Conservation (phyloP, 2,329 filamentous ascomycete genomes). For the Cladophialophora yegresii region DNA sequence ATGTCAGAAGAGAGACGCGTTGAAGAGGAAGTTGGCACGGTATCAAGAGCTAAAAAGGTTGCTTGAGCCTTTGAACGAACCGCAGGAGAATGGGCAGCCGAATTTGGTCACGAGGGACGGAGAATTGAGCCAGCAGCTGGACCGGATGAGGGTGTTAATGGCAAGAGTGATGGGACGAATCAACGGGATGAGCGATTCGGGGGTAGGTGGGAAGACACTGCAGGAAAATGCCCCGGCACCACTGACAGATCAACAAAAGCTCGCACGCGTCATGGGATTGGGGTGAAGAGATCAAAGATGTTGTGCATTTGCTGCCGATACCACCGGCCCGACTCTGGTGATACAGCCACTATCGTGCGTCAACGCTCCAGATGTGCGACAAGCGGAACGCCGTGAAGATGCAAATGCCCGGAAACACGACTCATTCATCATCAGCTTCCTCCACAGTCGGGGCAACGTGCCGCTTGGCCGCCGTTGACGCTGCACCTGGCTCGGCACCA, state of each 20-base stretch:
- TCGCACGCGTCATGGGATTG: slow-evolving; percentile 45
- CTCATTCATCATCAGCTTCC: slow-evolving; percentile 37
- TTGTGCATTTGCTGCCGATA: slow-evolving; percentile 2
- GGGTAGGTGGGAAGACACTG: not conserved
- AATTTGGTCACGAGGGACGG: slow-evolving; percentile 57
- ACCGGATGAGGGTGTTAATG: slow-evolving; percentile 52
- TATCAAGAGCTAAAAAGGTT: slow-evolving; percentile 51
- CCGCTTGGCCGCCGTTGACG: slow-evolving; percentile 36
- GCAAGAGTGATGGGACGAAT: slow-evolving; percentile 48
- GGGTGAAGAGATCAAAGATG: slow-evolving; percentile 35
- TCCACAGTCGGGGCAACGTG: slow-evolving; percentile 37
- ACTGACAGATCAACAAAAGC: slow-evolving; percentile 37
- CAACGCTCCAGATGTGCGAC: not conserved
- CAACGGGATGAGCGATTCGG: slow-evolving; percentile 35
- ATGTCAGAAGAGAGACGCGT: slow-evolving; percentile 48
- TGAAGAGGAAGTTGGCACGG: slow-evolving; percentile 51
- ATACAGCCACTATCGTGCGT: slow-evolving; percentile 11
- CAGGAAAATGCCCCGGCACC: slow-evolving; percentile 21
- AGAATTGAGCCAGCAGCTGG: slow-evolving; percentile 53
- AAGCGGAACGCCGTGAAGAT: slow-evolving; percentile 13
- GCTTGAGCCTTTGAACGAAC: slow-evolving; percentile 53
- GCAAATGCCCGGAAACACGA: not conserved
- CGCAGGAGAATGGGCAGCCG: slow-evolving; percentile 55
- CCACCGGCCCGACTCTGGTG: not conserved
- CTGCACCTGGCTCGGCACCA: slow-evolving; percentile 41